Base-by-base conservation (phyloP, 1,139 yeast species). In the Suhomyces bribrorum region DNA sequence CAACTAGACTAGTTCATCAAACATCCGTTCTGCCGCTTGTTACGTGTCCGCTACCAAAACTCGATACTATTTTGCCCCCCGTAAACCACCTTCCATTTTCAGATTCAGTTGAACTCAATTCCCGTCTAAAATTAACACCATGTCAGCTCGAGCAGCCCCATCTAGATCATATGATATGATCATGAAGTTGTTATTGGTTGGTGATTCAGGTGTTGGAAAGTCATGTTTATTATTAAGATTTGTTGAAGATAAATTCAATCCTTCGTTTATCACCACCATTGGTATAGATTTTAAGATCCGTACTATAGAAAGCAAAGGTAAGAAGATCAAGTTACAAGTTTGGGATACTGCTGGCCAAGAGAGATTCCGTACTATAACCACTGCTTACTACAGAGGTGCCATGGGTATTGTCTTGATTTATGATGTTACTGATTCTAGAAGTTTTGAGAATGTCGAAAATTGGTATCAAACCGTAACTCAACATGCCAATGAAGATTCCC, bases 291-390 rank as follows among this genome's bases (percentile, higher is more conserved):
- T 92, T 76, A 92, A 94, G 71, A 90, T 94, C 62, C 85, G 97
- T 66, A 90, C 97, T 29, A 89, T 90, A 51, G 97, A 90, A 55
- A 78, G 92, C 53, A 92, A 90, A 51, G 96, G 96, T 43, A 86
- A 87, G 66, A 83, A 85, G 53, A 86, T 94, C 65, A 92, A 92
- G 69, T 77, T 92, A 58, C 98, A 92, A 65, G 89, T 92, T 30
- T 92, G 98, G 98, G 98, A 92, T 64, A 92, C 98, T 27, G 98
- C 98, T 5, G 98, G 98, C 18, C 98, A 92, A 69, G 98, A 92
- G 66, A 78, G 98, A 55, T 92, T 92, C 75, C 82, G 97, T 73
- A 92, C 98, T 38, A 92, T 92, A 64, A 92, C 98, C 34, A 89
- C 97, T 14, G 97, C 98, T 7, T 92, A 94, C 67, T 92, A 94